A percentile compares a stretch with the other conserved stretches of the same genome.
Evolutionary conservation across 2,329 filamentous ascomycete genomes (phyloP).

Genomic region (Camillea tinctor): DNA sequence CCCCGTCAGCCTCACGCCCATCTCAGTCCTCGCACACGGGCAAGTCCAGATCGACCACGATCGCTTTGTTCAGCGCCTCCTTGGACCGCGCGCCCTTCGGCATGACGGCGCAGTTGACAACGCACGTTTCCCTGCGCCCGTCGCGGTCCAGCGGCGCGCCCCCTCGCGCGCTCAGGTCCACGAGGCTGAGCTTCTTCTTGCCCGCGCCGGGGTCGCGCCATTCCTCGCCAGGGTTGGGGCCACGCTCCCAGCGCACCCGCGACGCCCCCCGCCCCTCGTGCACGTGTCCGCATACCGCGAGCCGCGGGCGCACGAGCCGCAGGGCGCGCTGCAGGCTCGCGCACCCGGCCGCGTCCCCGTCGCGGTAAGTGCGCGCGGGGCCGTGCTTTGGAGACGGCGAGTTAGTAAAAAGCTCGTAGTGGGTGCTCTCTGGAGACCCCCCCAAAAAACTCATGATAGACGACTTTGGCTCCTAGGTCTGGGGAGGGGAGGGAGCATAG

Average conservation of each 20-base stretch:
- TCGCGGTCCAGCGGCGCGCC: slow-evolving; percentile 46
- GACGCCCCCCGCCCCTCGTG: slow-evolving; percentile 66
- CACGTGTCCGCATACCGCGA: slow-evolving; percentile 71
- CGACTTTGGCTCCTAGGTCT: too few relatives aligned
- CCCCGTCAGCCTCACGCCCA: background rate
- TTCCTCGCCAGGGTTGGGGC: slow-evolving; percentile 22
- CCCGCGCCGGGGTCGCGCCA: slow-evolving; percentile 64
- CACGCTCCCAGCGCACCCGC: slow-evolving; percentile 60
- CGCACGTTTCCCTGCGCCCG: slow-evolving; percentile 65
- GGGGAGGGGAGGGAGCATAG: too few relatives aligned
- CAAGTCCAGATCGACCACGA: slow-evolving; percentile 79
- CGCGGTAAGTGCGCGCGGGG: slow-evolving; percentile 60
- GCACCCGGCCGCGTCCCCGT: slow-evolving; percentile 57
- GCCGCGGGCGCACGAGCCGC: slow-evolving; percentile 58
- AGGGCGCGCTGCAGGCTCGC: slow-evolving; percentile 56
- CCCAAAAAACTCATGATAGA: too few relatives aligned
- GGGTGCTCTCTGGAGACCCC: too few relatives aligned
- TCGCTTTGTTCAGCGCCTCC: slow-evolving; percentile 69
- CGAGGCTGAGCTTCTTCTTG: slow-evolving; percentile 57
- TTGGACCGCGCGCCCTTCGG: slow-evolving; percentile 55
- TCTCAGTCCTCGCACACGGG: slow-evolving; percentile 49
- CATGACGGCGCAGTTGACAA: slow-evolving; percentile 78
- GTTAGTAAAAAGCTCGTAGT: too few relatives aligned
- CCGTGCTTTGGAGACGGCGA: too few relatives aligned
- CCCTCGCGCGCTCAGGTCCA: slow-evolving; percentile 56